Percentiles rank a stretch among this genome's conserved stretches.
phyloP scores from a whole-genome alignment of 306 rosid species.

The Lablab purpureus region DNA sequence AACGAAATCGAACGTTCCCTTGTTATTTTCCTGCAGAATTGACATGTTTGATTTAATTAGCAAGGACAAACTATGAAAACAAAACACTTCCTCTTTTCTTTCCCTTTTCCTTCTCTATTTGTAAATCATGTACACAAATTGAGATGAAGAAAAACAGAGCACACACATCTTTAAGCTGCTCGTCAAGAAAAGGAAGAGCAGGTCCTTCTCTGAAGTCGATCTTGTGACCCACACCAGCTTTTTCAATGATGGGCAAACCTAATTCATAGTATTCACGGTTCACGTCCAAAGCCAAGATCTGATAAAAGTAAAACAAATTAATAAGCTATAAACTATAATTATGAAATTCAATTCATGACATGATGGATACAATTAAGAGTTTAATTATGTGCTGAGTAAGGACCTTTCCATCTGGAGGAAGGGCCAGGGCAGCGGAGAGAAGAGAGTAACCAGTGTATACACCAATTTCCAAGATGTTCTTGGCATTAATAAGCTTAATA shows the following conservation, averaged over 20 bases:
- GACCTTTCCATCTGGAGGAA: slow-evolving; percentile 89
- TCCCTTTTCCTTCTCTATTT: background rate
- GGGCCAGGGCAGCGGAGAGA: slow-evolving; percentile 86
- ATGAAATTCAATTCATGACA: background rate
- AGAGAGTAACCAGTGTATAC: slow-evolving; percentile 93
- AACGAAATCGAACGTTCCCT: slow-evolving; percentile 69
- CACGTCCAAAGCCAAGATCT: slow-evolving; percentile 91
- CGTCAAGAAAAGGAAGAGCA: slow-evolving; percentile 83
- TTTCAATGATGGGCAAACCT: slow-evolving; percentile 75
- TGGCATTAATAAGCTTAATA: slow-evolving; percentile 79
- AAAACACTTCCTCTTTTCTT: background rate
- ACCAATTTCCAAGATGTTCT: slow-evolving; percentile 90
- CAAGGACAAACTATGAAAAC: background rate
- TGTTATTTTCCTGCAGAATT: slow-evolving; percentile 64
- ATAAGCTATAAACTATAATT: background rate
- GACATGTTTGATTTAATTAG: background rate
- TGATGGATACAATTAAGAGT: background rate
- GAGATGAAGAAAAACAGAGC: background rate
- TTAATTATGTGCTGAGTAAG: background rate
- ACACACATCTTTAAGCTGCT: slow-evolving; percentile 67
- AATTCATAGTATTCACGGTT: slow-evolving; percentile 79
- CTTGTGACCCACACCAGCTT: slow-evolving; percentile 85
- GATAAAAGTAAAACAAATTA: background rate
- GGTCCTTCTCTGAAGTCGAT: slow-evolving; percentile 91
- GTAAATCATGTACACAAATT: background rate